Conservation (phyloP, 768 basidiomycete genomes). For the Pleurotus giganteus region DNA sequence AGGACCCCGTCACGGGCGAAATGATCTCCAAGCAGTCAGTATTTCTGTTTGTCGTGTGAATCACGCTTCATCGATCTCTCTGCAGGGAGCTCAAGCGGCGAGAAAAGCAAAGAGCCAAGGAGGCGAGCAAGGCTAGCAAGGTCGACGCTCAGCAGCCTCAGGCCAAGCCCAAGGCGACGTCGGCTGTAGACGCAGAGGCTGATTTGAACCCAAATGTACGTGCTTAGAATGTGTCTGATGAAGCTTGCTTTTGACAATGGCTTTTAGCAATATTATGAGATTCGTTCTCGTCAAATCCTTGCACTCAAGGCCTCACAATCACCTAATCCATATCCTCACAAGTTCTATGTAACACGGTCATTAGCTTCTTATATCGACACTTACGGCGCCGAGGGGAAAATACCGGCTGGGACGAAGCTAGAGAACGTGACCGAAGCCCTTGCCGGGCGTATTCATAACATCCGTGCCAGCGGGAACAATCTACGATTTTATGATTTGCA, state of each 20-base stretch:
- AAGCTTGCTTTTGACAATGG: conserved; percentile 1
- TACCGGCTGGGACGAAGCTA: conserved; percentile 65
- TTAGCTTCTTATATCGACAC: conserved; percentile 69
- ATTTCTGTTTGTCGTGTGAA: conserved; percentile 8
- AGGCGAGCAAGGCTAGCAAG: conserved; percentile 69
- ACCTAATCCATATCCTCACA: conserved; percentile 98
- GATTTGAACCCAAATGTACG: conserved; percentile 90
- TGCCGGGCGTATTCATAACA: conserved; percentile 91
- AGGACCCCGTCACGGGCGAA: conserved; percentile 91
- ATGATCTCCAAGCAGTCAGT: conserved; percentile 95
- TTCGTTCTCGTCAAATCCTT: conserved; percentile 85
- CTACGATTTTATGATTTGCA: conserved; percentile 93
- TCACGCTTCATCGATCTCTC: conserved; percentile 24
- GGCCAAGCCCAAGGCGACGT: conserved; percentile 37
- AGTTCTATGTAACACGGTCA: conserved; percentile 87
- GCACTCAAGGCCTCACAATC: conserved; percentile 79
- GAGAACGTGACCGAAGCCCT: conserved; percentile 58
- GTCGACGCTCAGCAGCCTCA: conserved; percentile 35
- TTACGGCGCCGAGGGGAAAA: conserved; percentile 73
- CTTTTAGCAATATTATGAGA: conserved; percentile 91
- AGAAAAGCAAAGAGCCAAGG: conserved; percentile 82
- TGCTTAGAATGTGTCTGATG: conserved; percentile 13
- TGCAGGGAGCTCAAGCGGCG: conserved; percentile 91
- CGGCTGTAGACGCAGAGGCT: conserved; percentile 60
- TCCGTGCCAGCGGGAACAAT: conserved; percentile 79